Evolutionary conservation across 2,329 filamentous ascomycete species (phyloP), one percentile per base, ranked within the genome.

Genomic region (Penicillium sp.): DNA sequence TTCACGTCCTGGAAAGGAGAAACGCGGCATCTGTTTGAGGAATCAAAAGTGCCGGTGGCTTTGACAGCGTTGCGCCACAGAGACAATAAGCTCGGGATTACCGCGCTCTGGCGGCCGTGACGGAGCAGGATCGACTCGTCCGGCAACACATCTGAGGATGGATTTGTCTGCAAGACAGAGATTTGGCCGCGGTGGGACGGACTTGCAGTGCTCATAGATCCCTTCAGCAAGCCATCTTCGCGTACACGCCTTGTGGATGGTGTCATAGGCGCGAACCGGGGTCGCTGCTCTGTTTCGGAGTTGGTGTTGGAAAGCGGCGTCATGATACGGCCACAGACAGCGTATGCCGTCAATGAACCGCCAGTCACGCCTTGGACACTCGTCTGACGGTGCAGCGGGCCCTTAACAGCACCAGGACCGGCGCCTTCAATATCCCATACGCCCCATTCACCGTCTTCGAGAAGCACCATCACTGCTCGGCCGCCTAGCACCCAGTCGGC

Each of bases 341-440:
- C 72, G 56, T 77, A 79, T 6, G 65, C 60, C 10, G 72, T 75
- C 47, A 78, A 57, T 3, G 74, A 73, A 21, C 73, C 74, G 12
- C 73, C 71, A 32, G 71, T 67, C 2, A 76, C 71, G 21, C 72
- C 75, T 39, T 74, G 68, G 4, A 74, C 63, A 46, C 66, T 75
- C 10, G 67, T 60, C 59, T 75, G 72, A 34, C 69, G 69, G 47
- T 70, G 68, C 40, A 75, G 62, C 21, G 73, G 73, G 16, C 72
- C 74, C 55, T 75, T 72, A 6, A 65, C 63, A 35, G 65, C 68
- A 16, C 72, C 73, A 4, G 76, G 76, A 4, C 75, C 75, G 21
- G 74, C 70, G 29, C 72, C 72, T 64, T 79, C 77, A 25, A 78
- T 64, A 68, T 79, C 76, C 77, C 77, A 80, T 13, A 80, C 71